Base-by-base conservation (phyloP, 2,329 filamentous ascomycete species). In the Colletotrichum sp. region DNA sequence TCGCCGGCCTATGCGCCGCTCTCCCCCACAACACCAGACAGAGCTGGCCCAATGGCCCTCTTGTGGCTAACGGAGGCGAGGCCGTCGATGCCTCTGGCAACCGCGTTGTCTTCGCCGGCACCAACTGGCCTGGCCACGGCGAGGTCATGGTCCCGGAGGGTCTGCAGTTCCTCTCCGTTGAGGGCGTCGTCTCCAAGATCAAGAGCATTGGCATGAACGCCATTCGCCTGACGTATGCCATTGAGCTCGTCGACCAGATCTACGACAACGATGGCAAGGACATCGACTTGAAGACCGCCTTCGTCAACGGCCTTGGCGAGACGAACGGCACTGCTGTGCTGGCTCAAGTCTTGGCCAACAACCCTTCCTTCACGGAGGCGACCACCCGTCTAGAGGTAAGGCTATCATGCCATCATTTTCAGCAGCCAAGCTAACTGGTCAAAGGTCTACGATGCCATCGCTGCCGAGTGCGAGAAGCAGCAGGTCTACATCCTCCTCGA, bases 91-190 rank as follows among this genome's bases (percentile, higher is more conserved):
- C 85, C 2, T 82, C 83, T 0, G 86, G 86, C 49, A 80, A 85
- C 4, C 85, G 84, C 39, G 82, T 91, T 39, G 88, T 85, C 8
- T 88, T 89, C 71, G 90, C 89, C 6, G 91, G 91, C 0, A 87
- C 88, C 15, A 93, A 93, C 78, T 93, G 91, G 92, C 90, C 91
- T 0, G 92, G 91, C 1, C 88, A 90, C 18, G 88, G 87, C 60
- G 91, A 92, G 60, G 87, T 89, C n/a, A 93, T 93, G 91, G 86
- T 93, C 1, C 92, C 91, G 0, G 92, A 93, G 78, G 92, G 92
- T 5, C 86, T 93, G 4, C 91, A 92, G 80, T 92, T 92, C 81
- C 88, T 89, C 44, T 92, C 91, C 0, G 86, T 93, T 64, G 84
- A 86, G 49, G 84, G 82, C 9, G 89, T 93, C 44, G 88, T 92